phyloP scores from a whole-genome alignment of 2,329 filamentous ascomycete genomes.

The Alternaria brassicae region DNA sequence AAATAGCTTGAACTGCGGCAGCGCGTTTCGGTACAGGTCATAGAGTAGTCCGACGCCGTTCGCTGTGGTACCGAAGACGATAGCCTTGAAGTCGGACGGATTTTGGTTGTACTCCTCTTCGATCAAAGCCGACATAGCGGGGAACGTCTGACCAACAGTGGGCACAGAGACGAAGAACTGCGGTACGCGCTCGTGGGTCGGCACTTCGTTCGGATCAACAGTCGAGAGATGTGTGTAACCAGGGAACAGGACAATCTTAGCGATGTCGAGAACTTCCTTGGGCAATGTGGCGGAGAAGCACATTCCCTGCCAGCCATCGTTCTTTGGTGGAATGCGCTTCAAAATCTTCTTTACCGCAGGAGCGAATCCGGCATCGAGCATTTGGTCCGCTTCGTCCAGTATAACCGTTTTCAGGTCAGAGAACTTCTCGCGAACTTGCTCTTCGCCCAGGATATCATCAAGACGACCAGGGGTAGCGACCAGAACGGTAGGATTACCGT shows the following conservation, averaged over 20 bases:
- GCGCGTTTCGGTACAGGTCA: slow-evolving; percentile 46
- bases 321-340: slow-evolving; percentile 59
- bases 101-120: slow-evolving; percentile 52
- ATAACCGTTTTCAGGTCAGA: slow-evolving; percentile 55
- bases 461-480: slow-evolving; percentile 59
- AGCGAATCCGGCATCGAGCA: slow-evolving; percentile 62
- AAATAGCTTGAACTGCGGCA: slow-evolving; percentile 49
- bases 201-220: slow-evolving; percentile 54
- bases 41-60: slow-evolving; percentile 55
- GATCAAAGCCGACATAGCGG: slow-evolving; percentile 55
- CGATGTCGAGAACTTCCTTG: slow-evolving; percentile 54
- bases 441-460: slow-evolving; percentile 55
- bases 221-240: slow-evolving; percentile 54
- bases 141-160: slow-evolving; percentile 55
- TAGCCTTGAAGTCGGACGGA: slow-evolving; percentile 54
- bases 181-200: slow-evolving; percentile 57
- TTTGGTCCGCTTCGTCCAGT: slow-evolving; percentile 54
- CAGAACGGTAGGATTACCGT: slow-evolving; percentile 52
- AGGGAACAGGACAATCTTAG: slow-evolving; percentile 54
- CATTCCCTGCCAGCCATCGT: slow-evolving; percentile 58
- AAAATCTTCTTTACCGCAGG: slow-evolving; percentile 62
- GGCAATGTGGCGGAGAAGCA: slow-evolving; percentile 58
- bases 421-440: slow-evolving; percentile 56
- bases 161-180: slow-evolving; percentile 58
- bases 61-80: slow-evolving; percentile 57